These are phyloP conservation scores for Starmerella kuoi DNA, from an alignment of 805 yeast species.

Conservation along the genomic window DNA sequence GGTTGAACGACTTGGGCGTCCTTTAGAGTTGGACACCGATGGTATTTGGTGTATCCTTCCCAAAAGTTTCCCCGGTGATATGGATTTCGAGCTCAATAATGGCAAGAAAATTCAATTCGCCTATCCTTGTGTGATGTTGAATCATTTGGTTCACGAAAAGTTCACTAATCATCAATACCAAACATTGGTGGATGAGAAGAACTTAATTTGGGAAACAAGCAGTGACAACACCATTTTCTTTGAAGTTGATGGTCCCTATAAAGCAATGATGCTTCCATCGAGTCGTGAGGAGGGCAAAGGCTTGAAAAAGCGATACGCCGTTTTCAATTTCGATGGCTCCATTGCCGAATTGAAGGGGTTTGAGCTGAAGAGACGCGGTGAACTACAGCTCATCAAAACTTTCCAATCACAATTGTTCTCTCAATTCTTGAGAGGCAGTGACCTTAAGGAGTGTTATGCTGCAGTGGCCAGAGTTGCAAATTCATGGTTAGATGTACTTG, in stretches of 20 bases:
- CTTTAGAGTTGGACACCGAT: slow-evolving; percentile 92
- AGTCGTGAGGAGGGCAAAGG: slow-evolving; percentile 97
- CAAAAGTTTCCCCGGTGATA: slow-evolving; percentile 83
- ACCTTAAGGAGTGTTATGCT: slow-evolving; percentile 66
- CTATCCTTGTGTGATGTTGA: slow-evolving; percentile 93
- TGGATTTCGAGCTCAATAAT: slow-evolving; percentile 51
- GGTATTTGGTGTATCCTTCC: slow-evolving; percentile 99
- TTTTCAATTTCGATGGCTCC: slow-evolving; percentile 86
- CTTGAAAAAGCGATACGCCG: slow-evolving; percentile 91
- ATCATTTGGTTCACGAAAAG: slow-evolving; percentile 76
- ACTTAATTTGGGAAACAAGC: slow-evolving; percentile 55
- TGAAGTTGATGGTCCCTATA: slow-evolving; percentile 97
- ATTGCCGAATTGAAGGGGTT: slow-evolving; percentile 94
- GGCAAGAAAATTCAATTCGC: slow-evolving; percentile 71
- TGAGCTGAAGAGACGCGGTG: slow-evolving; percentile 94
- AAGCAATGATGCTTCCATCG: slow-evolving; percentile 93
- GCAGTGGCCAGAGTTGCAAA: slow-evolving; percentile 90
- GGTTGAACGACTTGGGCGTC: slow-evolving; percentile 89
- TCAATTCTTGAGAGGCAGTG: slow-evolving; percentile 72
- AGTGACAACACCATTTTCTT: slow-evolving; percentile 92
- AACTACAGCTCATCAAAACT: slow-evolving; percentile 79
- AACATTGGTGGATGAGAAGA: slow-evolving; percentile 57
- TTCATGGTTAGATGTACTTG: slow-evolving; percentile 89
- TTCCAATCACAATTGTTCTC: slow-evolving; percentile 92
- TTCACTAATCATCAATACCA: slow-evolving; percentile 95